Evolutionary conservation across 805 yeast genomes (phyloP).

Genomic region (Candida ascalaphidarum): DNA sequence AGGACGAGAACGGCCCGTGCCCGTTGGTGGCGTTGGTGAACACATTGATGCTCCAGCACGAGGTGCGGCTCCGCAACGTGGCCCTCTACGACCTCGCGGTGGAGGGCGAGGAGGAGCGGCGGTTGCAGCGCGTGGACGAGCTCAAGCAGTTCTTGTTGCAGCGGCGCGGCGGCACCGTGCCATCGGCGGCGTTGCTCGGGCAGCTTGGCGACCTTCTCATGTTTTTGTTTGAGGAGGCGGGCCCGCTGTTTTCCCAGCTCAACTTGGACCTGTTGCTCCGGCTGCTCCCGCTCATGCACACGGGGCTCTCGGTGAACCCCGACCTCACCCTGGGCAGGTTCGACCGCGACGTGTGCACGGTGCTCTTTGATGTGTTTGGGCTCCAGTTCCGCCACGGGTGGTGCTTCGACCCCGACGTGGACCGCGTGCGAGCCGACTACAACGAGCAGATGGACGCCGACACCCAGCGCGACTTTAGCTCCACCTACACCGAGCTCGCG

Average conservation of each 20-base stretch:
- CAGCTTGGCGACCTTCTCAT: slow-evolving; percentile 41
- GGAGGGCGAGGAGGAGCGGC: slow-evolving; percentile 1
- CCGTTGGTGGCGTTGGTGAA: slow-evolving; percentile 75
- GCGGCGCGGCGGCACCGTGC: slow-evolving; percentile 4
- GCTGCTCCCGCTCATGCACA: slow-evolving; percentile 52
- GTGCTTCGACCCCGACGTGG: slow-evolving; percentile 38
- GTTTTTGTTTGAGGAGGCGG: slow-evolving; percentile 10
- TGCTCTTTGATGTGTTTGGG: slow-evolving; percentile 50
- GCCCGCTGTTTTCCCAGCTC: slow-evolving; percentile 4
- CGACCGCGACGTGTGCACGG: slow-evolving; percentile 39
- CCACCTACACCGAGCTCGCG: slow-evolving; percentile 9
- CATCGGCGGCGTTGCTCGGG: slow-evolving; percentile 34
- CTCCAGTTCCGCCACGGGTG: slow-evolving; percentile 77
- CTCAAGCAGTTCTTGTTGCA: slow-evolving; percentile 9
- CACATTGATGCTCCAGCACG: slow-evolving; percentile 48
- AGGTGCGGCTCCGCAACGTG: slow-evolving; percentile 12
- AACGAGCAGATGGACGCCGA: too few relatives aligned
- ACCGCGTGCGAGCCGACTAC: slow-evolving; percentile 5
- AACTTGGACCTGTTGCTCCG: slow-evolving; percentile 33
- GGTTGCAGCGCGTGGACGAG: slow-evolving; percentile 7
- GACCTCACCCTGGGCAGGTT: slow-evolving; percentile 48
- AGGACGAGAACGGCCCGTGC: slow-evolving; percentile 83
- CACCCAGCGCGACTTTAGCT: too few relatives aligned
- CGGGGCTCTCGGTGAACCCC: slow-evolving; percentile 71
- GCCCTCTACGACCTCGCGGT: slow-evolving; percentile 2